Evolutionary conservation across 768 basidiomycete species (phyloP), one percentile per base, ranked within the genome.

Genomic region (Suillus subluteus): DNA sequence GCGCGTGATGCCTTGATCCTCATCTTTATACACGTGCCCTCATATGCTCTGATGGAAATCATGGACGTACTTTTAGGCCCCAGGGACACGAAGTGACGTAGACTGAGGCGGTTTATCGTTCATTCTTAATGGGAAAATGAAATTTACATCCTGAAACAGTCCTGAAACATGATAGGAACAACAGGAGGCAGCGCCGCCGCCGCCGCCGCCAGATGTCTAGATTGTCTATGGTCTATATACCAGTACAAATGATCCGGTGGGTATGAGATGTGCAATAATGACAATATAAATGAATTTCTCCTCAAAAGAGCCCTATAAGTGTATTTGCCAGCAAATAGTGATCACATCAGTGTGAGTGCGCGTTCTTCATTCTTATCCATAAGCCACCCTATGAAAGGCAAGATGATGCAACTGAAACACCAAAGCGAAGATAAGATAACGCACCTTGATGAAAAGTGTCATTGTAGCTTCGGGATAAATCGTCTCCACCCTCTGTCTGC

Each of bases 391-490:
- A 63, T 46, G n/a, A 26, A 15, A 46, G 40, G 43, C 64, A 58
- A 13, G 30, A 64, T 71, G 21, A 71, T 40, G 35, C 56, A 40
- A 26, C 61, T 44, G 3, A 59, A 58, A 44, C 13, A 55, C 18
- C 55, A 56, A 64, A 56, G 62, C 35, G 66, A 62, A 67, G 50
- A 68, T 70, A 59, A 35, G n/a, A 50, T 58, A 66, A 38, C 48
- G 55, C 41, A 88, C 91, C 81, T 91, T 91, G 63, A 88, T 80
- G 69, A 84, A 91, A 18, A 91, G 72, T 0, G 89, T 91, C 75
- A 92, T 71, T 3, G 88, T 86, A 56, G 85, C 84, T 8, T 83
- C 83, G 16, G 90, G 91, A 80, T 87, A 87, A 40, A 91, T 79
- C 69, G 79, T 79, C 76, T 92, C 91, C 15, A 81, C 69, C 0